phyloP scores from a whole-genome alignment of 805 yeast genomes.

The Sugiyamaella smithiae region DNA sequence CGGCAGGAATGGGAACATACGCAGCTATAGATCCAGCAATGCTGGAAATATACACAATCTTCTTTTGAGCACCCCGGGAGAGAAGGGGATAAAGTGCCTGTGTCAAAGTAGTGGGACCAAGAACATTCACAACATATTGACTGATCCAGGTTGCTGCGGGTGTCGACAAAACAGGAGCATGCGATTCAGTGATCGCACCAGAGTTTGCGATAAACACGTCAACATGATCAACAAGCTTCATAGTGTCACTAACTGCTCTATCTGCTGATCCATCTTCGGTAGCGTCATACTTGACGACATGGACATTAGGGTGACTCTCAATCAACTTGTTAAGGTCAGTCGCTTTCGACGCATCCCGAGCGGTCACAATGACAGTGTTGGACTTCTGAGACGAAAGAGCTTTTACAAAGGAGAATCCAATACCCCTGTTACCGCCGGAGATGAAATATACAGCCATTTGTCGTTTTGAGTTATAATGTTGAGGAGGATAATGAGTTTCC shows the following conservation, averaged over 20 bases:
- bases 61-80: neutral
- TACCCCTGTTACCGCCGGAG: no score
- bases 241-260: constrained; percentile 17
- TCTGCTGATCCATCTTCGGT: constrained; percentile 22
- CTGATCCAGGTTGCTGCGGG: no score
- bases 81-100: constrained; percentile 10
- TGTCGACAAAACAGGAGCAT: no score
- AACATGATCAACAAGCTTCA: constrained; percentile 23
- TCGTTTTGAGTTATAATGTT: neutral
- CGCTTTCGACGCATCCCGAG: neutral
- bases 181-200: no score
- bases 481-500: no score
- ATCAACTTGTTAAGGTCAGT: neutral
- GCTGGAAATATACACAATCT: neutral
- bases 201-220: constrained; percentile 33
- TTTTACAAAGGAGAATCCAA: neutral
- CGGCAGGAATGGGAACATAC: neutral
- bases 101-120: constrained; percentile 21
- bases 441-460: no score
- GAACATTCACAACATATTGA: neutral
- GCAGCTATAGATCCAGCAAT: neutral
- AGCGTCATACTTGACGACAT: neutral
- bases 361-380: neutral
- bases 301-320: neutral
- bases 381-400: neutral